phyloP scores from a whole-genome alignment of 2,329 filamentous ascomycete genomes.

The Colletotrichum gloeosporioides region DNA sequence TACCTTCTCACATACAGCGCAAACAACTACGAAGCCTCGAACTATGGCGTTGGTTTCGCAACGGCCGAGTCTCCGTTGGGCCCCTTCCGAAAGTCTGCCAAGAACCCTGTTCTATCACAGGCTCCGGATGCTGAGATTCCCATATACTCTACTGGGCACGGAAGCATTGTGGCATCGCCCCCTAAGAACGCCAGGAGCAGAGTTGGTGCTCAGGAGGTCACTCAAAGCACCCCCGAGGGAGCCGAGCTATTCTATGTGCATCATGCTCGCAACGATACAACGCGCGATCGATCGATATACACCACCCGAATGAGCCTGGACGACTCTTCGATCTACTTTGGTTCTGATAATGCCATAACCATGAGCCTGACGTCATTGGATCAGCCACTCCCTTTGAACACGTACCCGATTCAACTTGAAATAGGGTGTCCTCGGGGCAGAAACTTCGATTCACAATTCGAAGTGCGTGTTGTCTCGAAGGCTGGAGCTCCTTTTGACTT shows the following conservation, averaged over 20 bases:
- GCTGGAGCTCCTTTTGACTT: conserved; percentile 28
- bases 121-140: conserved; percentile 29
- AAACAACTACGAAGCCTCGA: conserved; percentile 41
- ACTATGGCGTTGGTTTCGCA: conserved; percentile 40
- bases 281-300: conserved; percentile 31
- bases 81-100: conserved; percentile 35
- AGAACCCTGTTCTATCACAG: conserved; percentile 37
- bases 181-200: conserved; percentile 19
- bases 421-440: conserved; percentile 3
- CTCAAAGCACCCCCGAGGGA: conserved; percentile 28
- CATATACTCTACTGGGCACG: conserved; percentile 38
- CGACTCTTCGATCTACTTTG: conserved; percentile 25
- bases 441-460: neutral
- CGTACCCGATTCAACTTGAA: conserved; percentile 32
- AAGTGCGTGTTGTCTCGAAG: conserved; percentile 25
- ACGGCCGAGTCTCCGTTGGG: conserved; percentile 35
- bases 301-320: conserved; percentile 36
- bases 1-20: conserved; percentile 37
- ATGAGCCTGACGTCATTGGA: conserved; percentile 35
- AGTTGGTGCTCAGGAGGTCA: conserved; percentile 36
- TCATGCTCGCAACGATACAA: conserved; percentile 36
- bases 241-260: conserved; percentile 40
- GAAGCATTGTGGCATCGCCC: conserved; percentile 38
- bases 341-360: conserved; percentile 31
- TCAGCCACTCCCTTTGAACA: conserved; percentile 33